These are phyloP conservation scores for Eutrema salsugineum DNA, from an alignment of 441 rosid genomes.

Conservation along the genomic window DNA sequence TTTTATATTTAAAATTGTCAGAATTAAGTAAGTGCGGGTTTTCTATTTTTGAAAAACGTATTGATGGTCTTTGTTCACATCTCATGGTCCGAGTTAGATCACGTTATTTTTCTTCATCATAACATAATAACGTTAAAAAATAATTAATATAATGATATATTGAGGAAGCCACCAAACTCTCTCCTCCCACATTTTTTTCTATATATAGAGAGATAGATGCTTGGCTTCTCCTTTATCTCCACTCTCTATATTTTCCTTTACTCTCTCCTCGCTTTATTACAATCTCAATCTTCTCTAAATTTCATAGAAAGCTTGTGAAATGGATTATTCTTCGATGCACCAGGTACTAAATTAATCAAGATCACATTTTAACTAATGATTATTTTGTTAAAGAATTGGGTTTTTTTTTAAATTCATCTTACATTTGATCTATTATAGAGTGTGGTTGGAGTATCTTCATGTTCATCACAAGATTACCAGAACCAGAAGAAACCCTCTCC, in stretches of 20 bases:
- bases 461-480: conserved; percentile 9
- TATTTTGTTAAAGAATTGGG: not conserved
- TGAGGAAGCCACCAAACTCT: conserved; percentile 5
- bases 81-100: conserved; percentile 2
- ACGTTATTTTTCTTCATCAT: conserved; percentile 5
- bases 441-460: conserved; percentile 1
- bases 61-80: not conserved
- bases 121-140: not conserved
- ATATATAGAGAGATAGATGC: conserved; percentile 18
- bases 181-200: conserved; percentile 5
- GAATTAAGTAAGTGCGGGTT: not conserved
- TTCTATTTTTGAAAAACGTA: not conserved
- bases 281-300: not conserved
- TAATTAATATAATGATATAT: not conserved
- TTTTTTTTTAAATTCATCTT: not conserved
- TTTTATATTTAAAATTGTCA: not conserved
- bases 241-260: not conserved
- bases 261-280: not conserved
- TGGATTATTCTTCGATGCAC: conserved; percentile 18
- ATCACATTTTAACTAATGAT: not conserved
- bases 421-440: not conserved
- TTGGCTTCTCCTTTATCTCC: conserved; percentile 18
- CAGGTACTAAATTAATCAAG: conserved; percentile 3
- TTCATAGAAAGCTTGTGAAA: not conserved
- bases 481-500: conserved; percentile 8